A percentile compares a stretch with the other conserved stretches of the same genome.
These are phyloP conservation scores for Paraconiothyrium sp. DNA, from an alignment of 2,329 filamentous ascomycete genomes.

Conservation along the genomic window DNA sequence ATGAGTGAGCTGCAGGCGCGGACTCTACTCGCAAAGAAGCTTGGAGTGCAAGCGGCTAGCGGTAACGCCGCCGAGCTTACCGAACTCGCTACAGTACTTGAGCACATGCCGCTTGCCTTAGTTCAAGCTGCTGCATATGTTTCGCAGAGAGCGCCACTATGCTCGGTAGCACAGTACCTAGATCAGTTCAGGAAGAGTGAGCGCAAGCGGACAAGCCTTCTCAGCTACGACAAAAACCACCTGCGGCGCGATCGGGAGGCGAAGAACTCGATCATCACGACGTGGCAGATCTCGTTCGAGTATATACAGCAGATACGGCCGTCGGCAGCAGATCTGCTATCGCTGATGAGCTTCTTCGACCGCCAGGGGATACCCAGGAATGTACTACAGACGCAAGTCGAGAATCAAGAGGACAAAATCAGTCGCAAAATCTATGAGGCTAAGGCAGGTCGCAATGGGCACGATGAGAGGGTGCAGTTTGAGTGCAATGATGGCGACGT, in stretches of 20 bases:
- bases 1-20: slow-evolving; percentile 35
- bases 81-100: too few species aligned
- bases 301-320: slow-evolving; percentile 5
- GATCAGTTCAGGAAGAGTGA: slow-evolving; percentile 16
- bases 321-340: slow-evolving; percentile 19
- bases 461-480: background rate
- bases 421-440: too few species aligned
- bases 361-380: slow-evolving; percentile 1
- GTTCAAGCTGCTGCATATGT: too few species aligned
- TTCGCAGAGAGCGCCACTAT: slow-evolving; percentile 4
- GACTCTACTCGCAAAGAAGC: slow-evolving; percentile 31
- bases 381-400: background rate
- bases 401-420: background rate
- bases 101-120: too few species aligned
- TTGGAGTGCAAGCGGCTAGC: slow-evolving; percentile 19
- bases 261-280: slow-evolving; percentile 1
- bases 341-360: slow-evolving; percentile 14
- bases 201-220: slow-evolving; percentile 12
- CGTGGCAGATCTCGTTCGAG: slow-evolving; percentile 13
- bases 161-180: slow-evolving; percentile 16
- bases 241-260: slow-evolving; percentile 15
- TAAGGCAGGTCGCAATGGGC: background rate
- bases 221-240: slow-evolving; percentile 10
- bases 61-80: too few species aligned
- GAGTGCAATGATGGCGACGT: slow-evolving; percentile 8